phyloP scores from a whole-genome alignment of 2,329 filamentous ascomycete species.

The Aureobasidium leucospermi region DNA sequence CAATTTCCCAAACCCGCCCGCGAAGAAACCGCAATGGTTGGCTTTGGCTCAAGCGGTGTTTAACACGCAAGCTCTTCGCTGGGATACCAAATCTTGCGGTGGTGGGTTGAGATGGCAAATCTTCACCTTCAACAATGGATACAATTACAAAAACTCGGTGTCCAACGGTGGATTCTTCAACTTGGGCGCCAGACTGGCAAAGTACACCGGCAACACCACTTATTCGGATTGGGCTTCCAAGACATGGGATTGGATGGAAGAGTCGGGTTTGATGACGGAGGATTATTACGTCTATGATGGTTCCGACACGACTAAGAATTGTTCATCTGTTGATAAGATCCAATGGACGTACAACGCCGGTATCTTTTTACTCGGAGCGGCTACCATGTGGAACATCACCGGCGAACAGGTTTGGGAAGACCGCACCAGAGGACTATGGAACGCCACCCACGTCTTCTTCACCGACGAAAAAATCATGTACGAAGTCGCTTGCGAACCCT shows the following conservation, averaged over 20 bases:
- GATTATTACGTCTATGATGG: conserved; percentile 40
- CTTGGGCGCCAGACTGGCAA: conserved; percentile 51
- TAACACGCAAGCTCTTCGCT: conserved; percentile 65
- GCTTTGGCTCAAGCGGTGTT: conserved; percentile 71
- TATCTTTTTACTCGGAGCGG: conserved; percentile 48
- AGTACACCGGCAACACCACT: conserved; percentile 37
- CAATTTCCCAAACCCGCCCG: conserved; percentile 59
- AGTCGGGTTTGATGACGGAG: conserved; percentile 46
- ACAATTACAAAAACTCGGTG: conserved; percentile 79
- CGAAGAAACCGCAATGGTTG: conserved; percentile 64
- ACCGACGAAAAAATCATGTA: conserved; percentile 50
- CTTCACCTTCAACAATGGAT: conserved; percentile 66
- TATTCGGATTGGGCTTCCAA: conserved; percentile 55
- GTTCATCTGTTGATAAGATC: conserved; percentile 35
- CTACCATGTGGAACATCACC: conserved; percentile 51
- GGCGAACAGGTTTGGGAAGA: conserved; percentile 28
- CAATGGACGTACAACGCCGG: conserved; percentile 45
- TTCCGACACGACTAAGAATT: conserved; percentile 37
- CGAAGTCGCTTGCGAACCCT: conserved; percentile 58
- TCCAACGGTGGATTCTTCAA: conserved; percentile 81
- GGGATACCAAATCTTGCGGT: conserved; percentile 58
- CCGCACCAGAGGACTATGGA: conserved; percentile 49
- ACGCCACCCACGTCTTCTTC: conserved; percentile 47
- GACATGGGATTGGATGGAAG: conserved; percentile 29
- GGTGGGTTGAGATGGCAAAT: conserved; percentile 86